A percentile compares a stretch with the other conserved stretches of the same genome.
Evolutionary conservation across 164 flowering plant genomes (phyloP).

Genomic region (Liriodendron chinense): DNA sequence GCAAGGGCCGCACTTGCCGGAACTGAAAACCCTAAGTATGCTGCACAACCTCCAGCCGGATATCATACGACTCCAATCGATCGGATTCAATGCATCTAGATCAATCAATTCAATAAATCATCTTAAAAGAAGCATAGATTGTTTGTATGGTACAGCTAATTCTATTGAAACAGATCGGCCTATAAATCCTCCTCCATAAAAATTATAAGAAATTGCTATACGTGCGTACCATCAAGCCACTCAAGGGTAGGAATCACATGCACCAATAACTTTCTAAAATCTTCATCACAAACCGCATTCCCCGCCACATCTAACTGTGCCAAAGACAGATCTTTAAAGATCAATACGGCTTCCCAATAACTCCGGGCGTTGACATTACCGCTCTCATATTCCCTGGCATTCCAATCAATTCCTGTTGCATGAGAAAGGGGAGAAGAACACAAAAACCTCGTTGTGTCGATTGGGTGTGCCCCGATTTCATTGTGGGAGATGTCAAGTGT

Average conservation of each 20-base stretch:
- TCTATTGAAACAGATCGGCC: neutral
- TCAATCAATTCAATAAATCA: neutral
- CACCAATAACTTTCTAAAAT: conserved; percentile 38
- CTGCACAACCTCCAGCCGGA: no score
- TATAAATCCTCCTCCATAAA: neutral
- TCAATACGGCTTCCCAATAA: conserved; percentile 59
- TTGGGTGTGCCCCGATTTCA: conserved; percentile 73
- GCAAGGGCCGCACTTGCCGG: no score
- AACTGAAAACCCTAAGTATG: no score
- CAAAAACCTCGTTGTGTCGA: conserved; percentile 72
- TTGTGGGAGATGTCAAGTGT: conserved; percentile 74
- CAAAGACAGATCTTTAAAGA: conserved; percentile 56
- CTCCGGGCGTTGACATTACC: conserved; percentile 19
- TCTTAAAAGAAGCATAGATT: neutral
- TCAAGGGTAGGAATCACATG: conserved; percentile 52
- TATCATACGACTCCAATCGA: no score
- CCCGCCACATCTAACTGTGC: conserved; percentile 63
- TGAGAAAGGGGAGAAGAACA: conserved; percentile 74
- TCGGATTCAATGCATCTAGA: no score
- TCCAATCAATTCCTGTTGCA: conserved; percentile 31
- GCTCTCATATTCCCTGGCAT: conserved; percentile 21
- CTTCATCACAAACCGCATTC: conserved; percentile 50
- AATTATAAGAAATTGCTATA: neutral
- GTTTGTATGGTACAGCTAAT: neutral
- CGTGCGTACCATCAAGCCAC: conserved; percentile 53